Evolutionary conservation across 768 basidiomycete species (phyloP), one percentile per base, ranked within the genome.

Genomic region (Termitomyces heimii): DNA sequence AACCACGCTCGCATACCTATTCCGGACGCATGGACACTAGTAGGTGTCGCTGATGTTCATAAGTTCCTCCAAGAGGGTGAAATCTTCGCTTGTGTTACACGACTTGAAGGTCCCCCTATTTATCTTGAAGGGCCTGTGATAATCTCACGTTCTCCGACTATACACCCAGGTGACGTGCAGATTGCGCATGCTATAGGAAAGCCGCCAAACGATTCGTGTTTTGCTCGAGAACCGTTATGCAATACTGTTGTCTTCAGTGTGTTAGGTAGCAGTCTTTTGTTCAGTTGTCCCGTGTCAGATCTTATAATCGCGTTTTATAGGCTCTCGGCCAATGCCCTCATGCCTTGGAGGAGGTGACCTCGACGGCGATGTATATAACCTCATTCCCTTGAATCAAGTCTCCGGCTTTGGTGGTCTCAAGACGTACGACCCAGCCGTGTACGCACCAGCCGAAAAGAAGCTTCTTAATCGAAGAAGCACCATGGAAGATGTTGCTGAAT

Each of bases 31-130:
- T 86, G 80, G 75, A 89, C 85, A 0, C 67, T 92, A 1, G 88
- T 89, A 4, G 88, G 88, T 0, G 80, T 89, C 7, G 86, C 86
- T 0, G 88, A 92, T 65, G 75, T 83, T 1, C 82, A 85, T 58
- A 66, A 69, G 1, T 80, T 74, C 56, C 74, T 89, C 5, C 32
- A 73, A 34, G 77, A 78, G 55, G 76, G 76, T 1, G 72, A 88
- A 60, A 77, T 90, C 20, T 92, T 86, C 63, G 84, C 79, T 1
- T 86, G 81, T 60, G 70, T 84, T 44, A 77, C 77, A 52, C 72
- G 72, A 14, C 63, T 70, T 0, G 72, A 80, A 28, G 73, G 74
- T 18, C 56, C 56, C 14, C 59, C 68, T 0, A 66, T 69, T 4
- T 86, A 81, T 63, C 72, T 88, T 1, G 70, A 81, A 58, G 86